Percentiles rank a stretch among this genome's conserved stretches.
These are phyloP conservation scores for Sclerotinia nivalis DNA, from an alignment of 2,329 filamentous ascomycete genomes.

Conservation along the genomic window DNA sequence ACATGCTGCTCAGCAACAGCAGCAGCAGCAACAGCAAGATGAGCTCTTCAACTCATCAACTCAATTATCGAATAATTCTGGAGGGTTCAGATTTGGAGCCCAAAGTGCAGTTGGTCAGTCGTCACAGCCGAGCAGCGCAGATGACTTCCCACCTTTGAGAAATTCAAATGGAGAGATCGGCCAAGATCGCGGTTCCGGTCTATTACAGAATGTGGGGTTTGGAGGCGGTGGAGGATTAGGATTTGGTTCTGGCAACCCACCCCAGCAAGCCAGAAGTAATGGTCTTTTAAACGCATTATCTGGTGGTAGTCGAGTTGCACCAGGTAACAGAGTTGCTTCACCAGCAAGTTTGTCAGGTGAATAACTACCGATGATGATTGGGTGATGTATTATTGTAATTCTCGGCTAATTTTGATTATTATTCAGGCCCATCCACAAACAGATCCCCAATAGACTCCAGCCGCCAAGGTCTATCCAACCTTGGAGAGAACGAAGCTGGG, in stretches of 20 bases:
- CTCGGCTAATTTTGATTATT: conserved; percentile 20
- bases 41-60: conserved; percentile 41
- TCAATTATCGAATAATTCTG: conserved; percentile 39
- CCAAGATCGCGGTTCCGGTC: conserved; percentile 53
- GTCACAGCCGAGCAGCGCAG: conserved; percentile 48
- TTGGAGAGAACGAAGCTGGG: conserved; percentile 33
- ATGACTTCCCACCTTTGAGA: conserved; percentile 65
- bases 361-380: conserved; percentile 1
- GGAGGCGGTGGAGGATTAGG: conserved; percentile 49
- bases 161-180: conserved; percentile 59
- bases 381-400: not conserved
- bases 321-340: conserved; percentile 42
- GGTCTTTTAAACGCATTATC: conserved; percentile 65
- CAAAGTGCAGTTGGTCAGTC: conserved; percentile 41
- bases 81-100: conserved; percentile 40
- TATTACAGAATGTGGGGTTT: conserved; percentile 59
- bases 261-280: conserved; percentile 55
- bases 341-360: conserved; percentile 38
- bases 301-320: conserved; percentile 54
- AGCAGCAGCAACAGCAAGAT: conserved; percentile 42
- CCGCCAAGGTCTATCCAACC: conserved; percentile 31
- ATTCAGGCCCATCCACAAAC: conserved; percentile 34
- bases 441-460: conserved; percentile 36
- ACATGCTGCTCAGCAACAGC: conserved; percentile 37
- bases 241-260: conserved; percentile 40